A percentile compares a stretch with the other conserved stretches of the same genome.
Evolutionary conservation across 1,139 yeast genomes (phyloP).

Genomic region (Blastobotrys niveus): DNA sequence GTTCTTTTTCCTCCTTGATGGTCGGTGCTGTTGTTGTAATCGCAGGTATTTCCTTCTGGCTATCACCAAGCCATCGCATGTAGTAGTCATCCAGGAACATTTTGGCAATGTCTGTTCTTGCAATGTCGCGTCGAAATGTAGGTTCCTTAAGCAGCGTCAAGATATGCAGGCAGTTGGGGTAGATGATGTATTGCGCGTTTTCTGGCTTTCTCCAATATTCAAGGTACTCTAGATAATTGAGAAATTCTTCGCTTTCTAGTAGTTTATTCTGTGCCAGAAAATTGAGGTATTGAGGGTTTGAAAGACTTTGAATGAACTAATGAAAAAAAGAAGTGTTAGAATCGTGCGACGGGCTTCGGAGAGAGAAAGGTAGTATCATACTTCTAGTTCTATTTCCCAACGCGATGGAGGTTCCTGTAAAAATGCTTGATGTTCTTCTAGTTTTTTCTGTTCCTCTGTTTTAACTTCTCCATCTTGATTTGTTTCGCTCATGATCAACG

Average conservation of each 20-base stretch:
- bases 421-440: no score
- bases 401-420: constrained; percentile 62
- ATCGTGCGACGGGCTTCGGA: neutral
- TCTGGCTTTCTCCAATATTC: constrained; percentile 71
- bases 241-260: constrained; percentile 53
- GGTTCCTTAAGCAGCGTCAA: constrained; percentile 48
- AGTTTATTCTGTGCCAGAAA: constrained; percentile 70
- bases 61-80: constrained; percentile 33
- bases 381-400: constrained; percentile 77
- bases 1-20: no score
- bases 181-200: constrained; percentile 57
- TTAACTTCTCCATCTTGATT: no score
- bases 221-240: constrained; percentile 59
- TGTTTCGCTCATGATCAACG: no score
- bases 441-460: no score
- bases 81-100: constrained; percentile 40
- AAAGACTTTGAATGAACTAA: constrained; percentile 69
- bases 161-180: constrained; percentile 68
- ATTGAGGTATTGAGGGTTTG: constrained; percentile 70
- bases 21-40: neutral
- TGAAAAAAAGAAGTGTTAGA: neutral
- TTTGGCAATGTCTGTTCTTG: constrained; percentile 39
- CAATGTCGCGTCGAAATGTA: constrained; percentile 37
- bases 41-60: constrained; percentile 1
- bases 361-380: constrained; percentile 25